Evolutionary conservation across 768 basidiomycete genomes (phyloP).

Genomic region (Lactifluus rugatus): DNA sequence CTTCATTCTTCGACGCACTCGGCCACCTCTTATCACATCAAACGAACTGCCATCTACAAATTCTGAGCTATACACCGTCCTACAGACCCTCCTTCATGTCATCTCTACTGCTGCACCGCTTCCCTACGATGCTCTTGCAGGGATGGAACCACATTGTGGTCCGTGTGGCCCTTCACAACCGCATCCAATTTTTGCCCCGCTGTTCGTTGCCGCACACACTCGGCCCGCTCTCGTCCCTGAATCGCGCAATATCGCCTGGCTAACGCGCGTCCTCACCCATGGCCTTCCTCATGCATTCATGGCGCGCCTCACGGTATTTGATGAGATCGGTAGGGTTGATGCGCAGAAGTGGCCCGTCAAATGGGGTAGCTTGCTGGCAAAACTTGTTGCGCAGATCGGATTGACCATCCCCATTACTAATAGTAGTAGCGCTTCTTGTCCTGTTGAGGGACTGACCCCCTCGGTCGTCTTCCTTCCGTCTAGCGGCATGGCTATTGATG

Average conservation of each 20-base stretch:
- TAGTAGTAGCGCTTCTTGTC: too few relatives aligned
- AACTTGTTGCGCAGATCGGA: conserved; percentile 37
- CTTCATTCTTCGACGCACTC: conserved; percentile 18
- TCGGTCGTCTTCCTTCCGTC: background rate
- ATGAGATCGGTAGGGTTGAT: conserved; percentile 22
- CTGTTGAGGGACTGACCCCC: background rate
- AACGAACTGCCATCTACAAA: background rate
- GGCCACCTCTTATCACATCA: background rate
- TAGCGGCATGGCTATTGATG: background rate
- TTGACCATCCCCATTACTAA: conserved; percentile 23
- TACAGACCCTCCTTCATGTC: conserved; percentile 29
- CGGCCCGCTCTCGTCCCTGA: background rate
- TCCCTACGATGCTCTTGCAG: conserved; percentile 21
- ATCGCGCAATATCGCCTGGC: conserved; percentile 31
- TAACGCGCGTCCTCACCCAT: conserved; percentile 24
- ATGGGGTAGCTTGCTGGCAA: conserved; percentile 28
- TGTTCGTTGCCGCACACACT: conserved; percentile 26
- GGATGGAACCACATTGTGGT: background rate
- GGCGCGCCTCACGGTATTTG: conserved; percentile 10
- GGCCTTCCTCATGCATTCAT: conserved; percentile 30
- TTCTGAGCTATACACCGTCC: conserved; percentile 18
- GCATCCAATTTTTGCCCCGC: conserved; percentile 27
- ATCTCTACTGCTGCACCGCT: conserved; percentile 28
- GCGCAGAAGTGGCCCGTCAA: conserved; percentile 21
- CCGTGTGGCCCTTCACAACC: background rate